Evolutionary conservation across 345 rosid genomes (phyloP), one percentile per base, ranked within the genome.

Genomic region (Turritis glabra): DNA sequence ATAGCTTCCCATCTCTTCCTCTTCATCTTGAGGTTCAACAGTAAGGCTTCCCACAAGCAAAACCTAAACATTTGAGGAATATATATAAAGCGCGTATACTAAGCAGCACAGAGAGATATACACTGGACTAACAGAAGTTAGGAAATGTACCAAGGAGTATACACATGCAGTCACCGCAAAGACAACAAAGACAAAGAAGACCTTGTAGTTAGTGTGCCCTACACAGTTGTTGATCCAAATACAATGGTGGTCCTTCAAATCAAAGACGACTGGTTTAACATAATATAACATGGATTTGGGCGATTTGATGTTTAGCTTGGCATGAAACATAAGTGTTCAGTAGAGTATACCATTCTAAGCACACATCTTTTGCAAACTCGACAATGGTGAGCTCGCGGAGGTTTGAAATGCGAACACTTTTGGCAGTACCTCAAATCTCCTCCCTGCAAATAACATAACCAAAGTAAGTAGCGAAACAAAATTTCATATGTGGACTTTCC

Each of bases 151-250:
- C 96, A 88, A 77, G 71, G 96, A 86, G 82, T 93, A 89, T 76
- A 90, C 43, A 83, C 93, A 88, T 2, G 96, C 85, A 59, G 80
- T 82, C 70, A 84, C 87, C 1, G 96, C 96, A 80, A 86, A 84
- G 38, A 89, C 80, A 73, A 93, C 88, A 71, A 93, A 90, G 74
- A 85, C 74, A 67, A 93, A 90, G 88, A 93, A 93, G 79, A 75
- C 89, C 84, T 90, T 93, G 77, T 93, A 93, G 87, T 93, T 93
- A 74, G 92, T 84, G 64, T 90, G 96, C 73, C 98, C 98, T 2
- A 93, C 97, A 46, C 98, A 93, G 63, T 93, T 93, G 79, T 84
- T 90, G 82, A 93, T 93, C 98, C 98, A 93, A 33, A 90, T 89
- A 86, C 98, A 93, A 77, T 93, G 98, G 67, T 93, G 98, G 70